Base-by-base conservation (phyloP, 208 protist species). In the Hexamita inflata region DNA sequence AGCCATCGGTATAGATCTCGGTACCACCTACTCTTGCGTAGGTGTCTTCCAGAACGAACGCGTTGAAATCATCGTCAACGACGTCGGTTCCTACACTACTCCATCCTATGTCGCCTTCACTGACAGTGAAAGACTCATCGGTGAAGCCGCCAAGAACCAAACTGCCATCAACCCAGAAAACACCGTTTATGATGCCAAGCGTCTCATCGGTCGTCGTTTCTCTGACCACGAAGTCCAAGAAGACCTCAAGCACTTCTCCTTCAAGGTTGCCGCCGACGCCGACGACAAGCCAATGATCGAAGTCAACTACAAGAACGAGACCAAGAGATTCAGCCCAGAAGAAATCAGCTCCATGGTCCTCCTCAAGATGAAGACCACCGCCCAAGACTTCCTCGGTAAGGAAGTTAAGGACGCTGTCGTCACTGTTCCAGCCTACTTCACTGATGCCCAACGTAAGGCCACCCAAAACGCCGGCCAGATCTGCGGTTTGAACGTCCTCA, bases 341-440 rank as follows among this genome's bases (percentile, higher is more conserved):
- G 75, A 83, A 57, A 83, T 83, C 32, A 67, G 39, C 9, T 58
- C 81, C 26, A 83, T 83, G 75, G 65, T 83, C 32, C 30, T 83
- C 1, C 62, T 59, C 1, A 83, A 83, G 58, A 79, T 83, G 81
- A 82, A 82, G 41, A 7, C 80, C 24, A 76, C 35, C 29, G 81
- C 81, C 29, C 76, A 82, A 19, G 60, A 49, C 1, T 83, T 81
- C 58, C 67, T 83, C 38, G 81, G 81, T 29, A 32, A 83, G 39
- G n/a, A 34, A 24, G 73, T 81, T 26, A 66, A 35, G 4, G 35
- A 77, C 0, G 78, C 82, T 39, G 80, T 85, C 24, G 41, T 78
- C 77, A 78, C 75, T 57, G 84, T 87, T 77, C 90, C 90, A 59
- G 92, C 93, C 65, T 96, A 97, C 86, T 97, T 97, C 88, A 94